Evolutionary conservation across 106 monocot genomes (phyloP).

Genomic region (Triglochin maritima): DNA sequence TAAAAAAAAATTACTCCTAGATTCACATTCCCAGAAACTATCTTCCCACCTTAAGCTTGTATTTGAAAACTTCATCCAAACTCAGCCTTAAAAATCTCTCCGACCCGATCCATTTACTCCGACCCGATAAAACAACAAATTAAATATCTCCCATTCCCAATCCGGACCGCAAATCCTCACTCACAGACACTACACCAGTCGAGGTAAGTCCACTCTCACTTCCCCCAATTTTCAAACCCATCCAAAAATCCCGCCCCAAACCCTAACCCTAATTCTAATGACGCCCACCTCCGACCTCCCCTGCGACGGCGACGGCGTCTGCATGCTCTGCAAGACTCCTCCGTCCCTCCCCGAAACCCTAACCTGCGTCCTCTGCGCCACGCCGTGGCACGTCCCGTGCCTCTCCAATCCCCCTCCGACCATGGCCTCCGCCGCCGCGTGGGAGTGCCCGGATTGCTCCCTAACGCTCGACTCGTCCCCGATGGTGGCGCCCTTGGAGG

Average conservation of each 20-base stretch:
- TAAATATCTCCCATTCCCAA: no score
- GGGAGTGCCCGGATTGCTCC: conserved; percentile 54
- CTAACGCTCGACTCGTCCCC: background rate
- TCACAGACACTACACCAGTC: no score
- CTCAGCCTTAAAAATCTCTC: no score
- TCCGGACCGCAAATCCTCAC: no score
- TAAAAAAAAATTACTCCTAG: no score
- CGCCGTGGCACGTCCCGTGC: conserved; percentile 87
- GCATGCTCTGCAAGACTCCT: conserved; percentile 69
- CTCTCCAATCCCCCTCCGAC: conserved; percentile 36
- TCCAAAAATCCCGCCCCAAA: no score
- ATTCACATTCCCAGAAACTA: no score
- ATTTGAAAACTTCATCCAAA: no score
- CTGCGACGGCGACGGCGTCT: conserved; percentile 81
- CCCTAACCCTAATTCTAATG: background rate
- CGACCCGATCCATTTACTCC: no score
- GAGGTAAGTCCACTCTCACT: no score
- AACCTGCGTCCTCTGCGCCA: conserved; percentile 57
- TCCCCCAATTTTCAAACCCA: conserved; percentile 1
- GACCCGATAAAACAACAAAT: no score
- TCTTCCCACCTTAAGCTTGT: no score
- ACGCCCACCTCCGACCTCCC: conserved; percentile 52
- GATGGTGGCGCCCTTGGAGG: background rate
- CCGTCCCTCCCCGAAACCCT: conserved; percentile 44
- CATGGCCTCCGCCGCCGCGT: conserved; percentile 20